These are phyloP conservation scores for Paramecium tetraurelia DNA, from an alignment of 73 alveolate species.

Conservation along the genomic window DNA sequence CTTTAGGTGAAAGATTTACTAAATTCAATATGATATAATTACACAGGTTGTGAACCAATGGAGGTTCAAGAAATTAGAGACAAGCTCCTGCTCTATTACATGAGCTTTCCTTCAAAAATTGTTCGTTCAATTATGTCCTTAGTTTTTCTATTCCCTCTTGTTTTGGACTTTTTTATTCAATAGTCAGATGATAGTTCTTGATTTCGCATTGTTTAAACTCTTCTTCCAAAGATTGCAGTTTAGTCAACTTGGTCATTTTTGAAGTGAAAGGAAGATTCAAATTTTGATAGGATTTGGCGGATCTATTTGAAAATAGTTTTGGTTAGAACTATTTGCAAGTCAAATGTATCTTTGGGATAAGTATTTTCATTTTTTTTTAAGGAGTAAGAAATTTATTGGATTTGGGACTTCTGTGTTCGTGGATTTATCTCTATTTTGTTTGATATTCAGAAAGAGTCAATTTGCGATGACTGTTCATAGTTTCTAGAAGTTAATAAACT, in stretches of 20 bases:
- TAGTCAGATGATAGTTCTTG: background rate
- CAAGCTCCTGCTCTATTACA: background rate
- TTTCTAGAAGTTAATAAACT: background rate
- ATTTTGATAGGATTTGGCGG: background rate
- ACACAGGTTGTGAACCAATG: background rate
- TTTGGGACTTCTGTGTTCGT: background rate
- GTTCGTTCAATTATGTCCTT: background rate
- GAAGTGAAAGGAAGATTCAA: background rate
- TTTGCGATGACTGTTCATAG: background rate
- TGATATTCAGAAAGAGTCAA: background rate
- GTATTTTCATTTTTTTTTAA: background rate
- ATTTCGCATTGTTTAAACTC: background rate
- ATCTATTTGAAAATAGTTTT: background rate
- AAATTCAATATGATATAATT: background rate
- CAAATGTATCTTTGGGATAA: background rate
- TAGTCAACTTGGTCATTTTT: background rate
- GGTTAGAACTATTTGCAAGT: background rate
- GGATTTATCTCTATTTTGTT: background rate
- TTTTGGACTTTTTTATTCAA: background rate
- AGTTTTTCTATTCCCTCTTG: background rate
- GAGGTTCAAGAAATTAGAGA: slow-evolving; percentile 13
- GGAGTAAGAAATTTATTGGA: background rate
- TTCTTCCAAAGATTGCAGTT: background rate
- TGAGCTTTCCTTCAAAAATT: background rate
- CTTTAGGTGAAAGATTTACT: background rate